phyloP scores from a whole-genome alignment of 768 basidiomycete species.

The Agrocybe chaxingu region DNA sequence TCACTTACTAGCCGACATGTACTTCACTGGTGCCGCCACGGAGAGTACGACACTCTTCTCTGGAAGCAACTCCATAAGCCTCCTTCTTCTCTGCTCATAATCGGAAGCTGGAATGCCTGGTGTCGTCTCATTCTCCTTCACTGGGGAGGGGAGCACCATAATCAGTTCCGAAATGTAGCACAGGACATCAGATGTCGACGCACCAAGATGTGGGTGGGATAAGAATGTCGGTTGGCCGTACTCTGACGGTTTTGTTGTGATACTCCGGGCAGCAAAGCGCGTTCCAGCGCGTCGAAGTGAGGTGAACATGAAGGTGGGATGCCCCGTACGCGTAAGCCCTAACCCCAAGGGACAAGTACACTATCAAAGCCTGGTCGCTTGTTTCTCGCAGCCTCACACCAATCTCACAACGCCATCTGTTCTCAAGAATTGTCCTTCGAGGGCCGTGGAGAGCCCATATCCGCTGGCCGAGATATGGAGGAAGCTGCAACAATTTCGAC shows the following conservation, averaged over 20 bases:
- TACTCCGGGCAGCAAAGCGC: conserved; percentile 15
- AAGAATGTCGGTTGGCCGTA: conserved; percentile 77
- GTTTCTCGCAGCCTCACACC: too few relatives aligned
- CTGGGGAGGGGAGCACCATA: conserved; percentile 24
- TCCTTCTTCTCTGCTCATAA: conserved; percentile 67
- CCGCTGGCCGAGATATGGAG: too few relatives aligned
- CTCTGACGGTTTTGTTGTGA: conserved; percentile 58
- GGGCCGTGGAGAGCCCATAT: too few relatives aligned
- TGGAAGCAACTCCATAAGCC: conserved; percentile 72
- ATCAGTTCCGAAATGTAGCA: neutral
- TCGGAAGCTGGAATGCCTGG: conserved; percentile 78
- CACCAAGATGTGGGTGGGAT: conserved; percentile 83
- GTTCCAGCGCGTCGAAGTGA: conserved; percentile 17
- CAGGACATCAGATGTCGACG: conserved; percentile 16
- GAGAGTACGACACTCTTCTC: conserved; percentile 72
- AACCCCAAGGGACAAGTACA: too few relatives aligned
- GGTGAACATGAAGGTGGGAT: conserved; percentile 22
- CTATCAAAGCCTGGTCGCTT: too few relatives aligned
- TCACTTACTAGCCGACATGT: conserved; percentile 73
- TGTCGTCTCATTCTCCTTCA: conserved; percentile 67
- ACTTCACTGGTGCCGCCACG: conserved; percentile 77
- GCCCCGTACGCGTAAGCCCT: neutral
- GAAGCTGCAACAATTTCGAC: too few relatives aligned
- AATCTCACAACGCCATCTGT: too few relatives aligned
- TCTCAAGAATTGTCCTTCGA: too few relatives aligned